Percentiles rank a stretch among this genome's conserved stretches.
These are phyloP conservation scores for Bryum argenteum DNA, from an alignment of 225 moss, liverwort and hornwort species.

Conservation along the genomic window DNA sequence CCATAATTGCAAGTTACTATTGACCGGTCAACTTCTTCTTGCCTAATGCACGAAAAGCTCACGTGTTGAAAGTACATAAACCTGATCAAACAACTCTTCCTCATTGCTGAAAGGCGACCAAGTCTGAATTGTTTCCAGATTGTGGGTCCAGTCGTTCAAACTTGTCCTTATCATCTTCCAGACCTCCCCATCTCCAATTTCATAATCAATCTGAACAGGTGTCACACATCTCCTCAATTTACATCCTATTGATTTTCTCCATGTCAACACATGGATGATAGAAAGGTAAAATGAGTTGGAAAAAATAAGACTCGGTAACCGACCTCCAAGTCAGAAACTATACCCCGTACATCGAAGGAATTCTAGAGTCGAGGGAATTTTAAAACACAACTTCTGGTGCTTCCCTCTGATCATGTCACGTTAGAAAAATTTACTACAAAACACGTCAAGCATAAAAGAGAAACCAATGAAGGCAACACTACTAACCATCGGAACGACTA, in stretches of 20 bases:
- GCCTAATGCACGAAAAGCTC: constrained; percentile 3
- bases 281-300: neutral
- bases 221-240: constrained; percentile 10
- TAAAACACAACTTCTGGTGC: neutral
- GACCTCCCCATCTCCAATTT: constrained; percentile 41
- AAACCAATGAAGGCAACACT: constrained; percentile 1
- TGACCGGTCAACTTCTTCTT: neutral
- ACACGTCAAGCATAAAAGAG: neutral
- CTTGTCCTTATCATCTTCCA: constrained; percentile 50
- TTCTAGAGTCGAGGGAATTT: neutral
- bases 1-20: neutral
- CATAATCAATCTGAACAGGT: constrained; percentile 47
- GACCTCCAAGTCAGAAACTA: neutral
- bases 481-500: constrained; percentile 75
- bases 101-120: constrained; percentile 73
- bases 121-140: constrained; percentile 52
- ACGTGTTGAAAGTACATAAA: constrained; percentile 19
- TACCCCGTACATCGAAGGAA: neutral
- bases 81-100: constrained; percentile 57
- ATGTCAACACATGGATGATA: neutral
- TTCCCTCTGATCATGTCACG: neutral
- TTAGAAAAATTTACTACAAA: neutral
- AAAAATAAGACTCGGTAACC: neutral
- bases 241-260: neutral
- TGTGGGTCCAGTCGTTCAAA: constrained; percentile 61